Evolutionary conservation across 106 monocot species (phyloP).

Genomic region (Amphibolis antarctica): DNA sequence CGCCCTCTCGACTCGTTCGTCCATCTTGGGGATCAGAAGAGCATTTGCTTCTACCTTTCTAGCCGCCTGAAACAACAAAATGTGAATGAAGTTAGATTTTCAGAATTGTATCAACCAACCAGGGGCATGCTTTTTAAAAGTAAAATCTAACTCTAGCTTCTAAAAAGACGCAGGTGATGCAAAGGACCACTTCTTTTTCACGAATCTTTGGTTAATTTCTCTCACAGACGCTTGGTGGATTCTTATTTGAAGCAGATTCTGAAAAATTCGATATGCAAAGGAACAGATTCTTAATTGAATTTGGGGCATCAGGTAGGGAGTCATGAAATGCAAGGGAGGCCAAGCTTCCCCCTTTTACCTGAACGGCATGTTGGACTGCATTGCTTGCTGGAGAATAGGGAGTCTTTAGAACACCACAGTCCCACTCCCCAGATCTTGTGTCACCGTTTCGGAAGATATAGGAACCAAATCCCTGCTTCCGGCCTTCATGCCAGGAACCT

Average conservation of each 20-base stretch:
- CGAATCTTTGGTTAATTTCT: no score
- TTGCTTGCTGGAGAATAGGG: background rate
- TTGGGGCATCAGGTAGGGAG: no score
- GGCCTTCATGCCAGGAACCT: constrained; percentile 29
- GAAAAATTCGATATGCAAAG: no score
- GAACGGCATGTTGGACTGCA: constrained; percentile 9
- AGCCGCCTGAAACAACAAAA: constrained; percentile 12
- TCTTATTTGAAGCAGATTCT: no score
- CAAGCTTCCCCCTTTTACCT: constrained; percentile 2
- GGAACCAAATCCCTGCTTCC: constrained; percentile 22
- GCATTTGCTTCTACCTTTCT: constrained; percentile 16
- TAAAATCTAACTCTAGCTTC: no score
- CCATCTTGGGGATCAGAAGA: background rate
- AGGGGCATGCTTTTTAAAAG: no score
- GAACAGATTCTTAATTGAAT: no score
- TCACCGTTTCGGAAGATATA: constrained; percentile 22
- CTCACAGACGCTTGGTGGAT: no score
- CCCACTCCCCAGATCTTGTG: constrained; percentile 24
- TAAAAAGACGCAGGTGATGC: background rate
- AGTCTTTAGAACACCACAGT: constrained; percentile 17
- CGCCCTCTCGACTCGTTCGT: constrained; percentile 19
- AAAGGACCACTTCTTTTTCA: no score
- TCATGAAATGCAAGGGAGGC: background rate
- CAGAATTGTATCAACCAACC: background rate
- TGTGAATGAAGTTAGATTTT: background rate